Evolutionary conservation across 306 rosid genomes (phyloP).

Genomic region (Oxytropis ochrocephala): DNA sequence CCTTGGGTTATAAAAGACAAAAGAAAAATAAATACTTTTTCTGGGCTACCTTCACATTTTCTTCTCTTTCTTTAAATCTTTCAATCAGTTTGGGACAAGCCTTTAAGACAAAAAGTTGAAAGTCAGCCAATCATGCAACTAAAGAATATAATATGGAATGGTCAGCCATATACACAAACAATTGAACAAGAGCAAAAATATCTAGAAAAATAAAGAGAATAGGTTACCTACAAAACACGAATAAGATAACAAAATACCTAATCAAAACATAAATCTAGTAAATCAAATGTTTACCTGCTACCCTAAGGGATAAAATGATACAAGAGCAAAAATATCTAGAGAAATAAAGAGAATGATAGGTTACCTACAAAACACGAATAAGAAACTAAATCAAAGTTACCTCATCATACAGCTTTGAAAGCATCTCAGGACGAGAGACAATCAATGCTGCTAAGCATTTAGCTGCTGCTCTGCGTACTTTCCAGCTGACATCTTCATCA

Average conservation of each 20-base stretch:
- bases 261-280: not conserved
- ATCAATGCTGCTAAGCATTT: slow-evolving; percentile 96
- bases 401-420: slow-evolving; percentile 87
- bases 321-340: not conserved
- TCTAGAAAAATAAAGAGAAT: too few species aligned
- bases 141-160: slow-evolving; percentile 5
- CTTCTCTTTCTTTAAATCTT: slow-evolving; percentile 97
- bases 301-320: not conserved
- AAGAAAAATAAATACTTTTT: not conserved
- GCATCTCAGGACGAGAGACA: slow-evolving; percentile 96
- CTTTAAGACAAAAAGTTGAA: slow-evolving; percentile 33
- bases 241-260: not conserved
- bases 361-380: not conserved
- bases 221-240: too few species aligned
- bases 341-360: not conserved
- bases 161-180: slow-evolving; percentile 2
- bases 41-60: slow-evolving; percentile 81
- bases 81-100: slow-evolving; percentile 98
- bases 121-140: slow-evolving; percentile 14
- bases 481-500: slow-evolving; percentile 99
- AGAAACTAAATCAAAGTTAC: slow-evolving; percentile 32
- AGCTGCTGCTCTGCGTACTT: slow-evolving; percentile 97
- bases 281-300: not conserved
- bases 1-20: slow-evolving; percentile 4
- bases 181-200: too few species aligned